These are phyloP conservation scores for Trichoderma brevicompactum DNA, from an alignment of 2,329 filamentous ascomycete species.

Conservation along the genomic window DNA sequence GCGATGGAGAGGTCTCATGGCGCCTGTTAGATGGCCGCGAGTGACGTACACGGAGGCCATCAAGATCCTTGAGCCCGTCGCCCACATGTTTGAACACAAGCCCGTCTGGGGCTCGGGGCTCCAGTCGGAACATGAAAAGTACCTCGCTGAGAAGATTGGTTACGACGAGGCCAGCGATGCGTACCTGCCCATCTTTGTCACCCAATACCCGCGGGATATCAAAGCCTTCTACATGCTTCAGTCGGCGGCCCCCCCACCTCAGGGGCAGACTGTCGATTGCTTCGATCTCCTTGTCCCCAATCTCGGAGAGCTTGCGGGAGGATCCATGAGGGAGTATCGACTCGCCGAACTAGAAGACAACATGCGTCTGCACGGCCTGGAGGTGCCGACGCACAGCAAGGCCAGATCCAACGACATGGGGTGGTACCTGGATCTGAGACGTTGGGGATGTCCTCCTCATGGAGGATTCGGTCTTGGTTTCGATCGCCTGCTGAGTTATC, in stretches of 20 bases:
- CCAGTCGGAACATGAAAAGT: conserved; percentile 91
- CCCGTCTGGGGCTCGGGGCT: conserved; percentile 76
- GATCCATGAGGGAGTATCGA: conserved; percentile 86
- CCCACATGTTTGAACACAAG: conserved; percentile 65
- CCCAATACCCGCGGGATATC: conserved; percentile 83
- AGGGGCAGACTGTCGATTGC: conserved; percentile 72
- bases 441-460: conserved; percentile 89
- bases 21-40: conserved; percentile 67
- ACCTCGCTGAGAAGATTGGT: conserved; percentile 71
- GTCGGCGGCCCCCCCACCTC: conserved; percentile 37
- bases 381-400: conserved; percentile 43
- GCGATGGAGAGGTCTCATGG: conserved; percentile 73
- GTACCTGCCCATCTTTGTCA: conserved; percentile 80
- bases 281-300: conserved; percentile 89
- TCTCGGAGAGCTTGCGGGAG: conserved; percentile 83
- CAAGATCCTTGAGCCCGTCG: conserved; percentile 64
- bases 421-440: conserved; percentile 88
- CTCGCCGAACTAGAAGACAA: conserved; percentile 67
- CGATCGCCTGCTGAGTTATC: conserved; percentile 82
- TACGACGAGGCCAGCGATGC: conserved; percentile 50
- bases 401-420: conserved; percentile 53
- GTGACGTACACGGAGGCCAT: conserved; percentile 85
- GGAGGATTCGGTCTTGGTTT: conserved; percentile 91
- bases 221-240: conserved; percentile 82
- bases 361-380: conserved; percentile 71